Evolutionary conservation across 1,139 yeast genomes (phyloP), one percentile per base, ranked within the genome.

Genomic region (Protomyces inouyei): DNA sequence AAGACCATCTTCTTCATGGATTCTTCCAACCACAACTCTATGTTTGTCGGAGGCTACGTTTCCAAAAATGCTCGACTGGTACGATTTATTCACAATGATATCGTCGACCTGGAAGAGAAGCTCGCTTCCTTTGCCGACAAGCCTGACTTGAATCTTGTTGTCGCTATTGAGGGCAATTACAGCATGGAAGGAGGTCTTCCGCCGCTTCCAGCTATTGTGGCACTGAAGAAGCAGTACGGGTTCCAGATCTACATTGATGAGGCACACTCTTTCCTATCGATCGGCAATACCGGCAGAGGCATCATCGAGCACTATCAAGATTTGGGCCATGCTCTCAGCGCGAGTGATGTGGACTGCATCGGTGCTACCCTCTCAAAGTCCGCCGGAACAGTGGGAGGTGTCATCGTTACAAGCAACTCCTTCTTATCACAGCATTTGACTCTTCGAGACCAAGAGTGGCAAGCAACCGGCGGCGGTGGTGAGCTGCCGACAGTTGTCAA

Each of bases 121-220:
- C 53, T 59, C 37, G 37, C 35, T 12, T 48, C 36, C 9, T 16
- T 38, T 28, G 18, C 23, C 14, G 52, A 21, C 28, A n/a, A 28
- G 25, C 25, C 57, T 3, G 43, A 52, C 10, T 38, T 43, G n/a
- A 55, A 93, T 76, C 92, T 93, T 68, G 76, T 93, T 69, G 83
- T 93, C 70, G 95, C 95, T 65, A 95, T 92, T 56, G 98, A 93
- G 79, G 98, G 98, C 60, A 81, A 93, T 69, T 93, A 88, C 75
- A 89, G 97, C 23, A 93, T 93, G 98, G 98, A 93, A 77, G 98
- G 98, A 71, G 91, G 95, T 68, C 80, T 91, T 83, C 85, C 91
- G 74, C 87, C 93, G 73, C 80, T 93, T 70, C 97, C 97, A 8
- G 82, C 77, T 68, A 75, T 93, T 61, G 80, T 93, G 52, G 87